These are phyloP conservation scores for Metarhizium brunneum DNA, from an alignment of 2,329 filamentous ascomycete species.

Conservation along the genomic window DNA sequence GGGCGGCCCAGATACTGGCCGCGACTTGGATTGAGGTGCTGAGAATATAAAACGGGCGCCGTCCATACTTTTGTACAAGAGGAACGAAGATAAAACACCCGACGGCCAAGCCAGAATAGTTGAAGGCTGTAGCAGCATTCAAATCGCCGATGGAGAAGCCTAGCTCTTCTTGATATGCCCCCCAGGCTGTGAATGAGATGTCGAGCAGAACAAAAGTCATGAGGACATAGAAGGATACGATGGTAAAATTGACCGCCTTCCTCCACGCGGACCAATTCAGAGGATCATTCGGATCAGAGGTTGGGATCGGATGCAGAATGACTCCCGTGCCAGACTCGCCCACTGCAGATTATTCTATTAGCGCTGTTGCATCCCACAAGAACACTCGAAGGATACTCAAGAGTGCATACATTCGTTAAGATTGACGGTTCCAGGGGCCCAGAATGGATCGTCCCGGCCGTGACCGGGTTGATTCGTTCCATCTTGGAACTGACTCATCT, in stretches of 20 bases:
- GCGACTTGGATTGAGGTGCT: slow-evolving; percentile 10
- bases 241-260: background rate
- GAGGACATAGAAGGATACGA: background rate
- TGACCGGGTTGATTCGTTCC: background rate
- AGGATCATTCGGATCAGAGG: background rate
- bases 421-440: background rate
- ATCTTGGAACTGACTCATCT: background rate
- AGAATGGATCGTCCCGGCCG: background rate
- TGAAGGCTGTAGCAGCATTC: background rate
- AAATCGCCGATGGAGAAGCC: background rate
- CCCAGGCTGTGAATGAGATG: background rate
- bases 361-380: too few species aligned
- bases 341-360: background rate
- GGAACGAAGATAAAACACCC: slow-evolving; percentile 19
- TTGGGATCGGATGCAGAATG: background rate
- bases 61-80: slow-evolving; percentile 23
- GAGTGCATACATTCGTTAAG: background rate
- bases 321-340: background rate
- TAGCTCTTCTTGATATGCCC: background rate
- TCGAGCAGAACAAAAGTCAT: background rate
- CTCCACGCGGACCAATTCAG: background rate
- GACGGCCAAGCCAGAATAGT: background rate
- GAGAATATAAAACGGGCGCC: slow-evolving; percentile 21
- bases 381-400: too few species aligned
- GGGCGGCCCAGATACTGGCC: slow-evolving; percentile 10